A percentile compares a stretch with the other conserved stretches of the same genome.
Evolutionary conservation across 2,329 filamentous ascomycete species (phyloP).

Genomic region (Trichoderma pleuroti): DNA sequence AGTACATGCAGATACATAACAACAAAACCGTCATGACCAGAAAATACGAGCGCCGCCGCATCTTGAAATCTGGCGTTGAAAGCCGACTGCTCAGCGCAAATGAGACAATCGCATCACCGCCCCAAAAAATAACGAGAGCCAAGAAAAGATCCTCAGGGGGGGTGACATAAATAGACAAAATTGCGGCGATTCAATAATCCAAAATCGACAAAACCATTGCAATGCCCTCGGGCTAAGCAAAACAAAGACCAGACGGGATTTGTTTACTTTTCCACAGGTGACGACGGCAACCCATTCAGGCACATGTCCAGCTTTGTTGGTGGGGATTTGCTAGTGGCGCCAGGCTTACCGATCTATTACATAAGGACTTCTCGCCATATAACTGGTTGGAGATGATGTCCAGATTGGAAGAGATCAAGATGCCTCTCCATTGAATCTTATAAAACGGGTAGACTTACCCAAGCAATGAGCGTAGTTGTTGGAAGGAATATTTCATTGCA

Average conservation of each 20-base stretch:
- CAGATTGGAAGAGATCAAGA: not conserved
- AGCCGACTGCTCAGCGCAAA: not conserved
- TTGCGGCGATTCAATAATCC: not conserved
- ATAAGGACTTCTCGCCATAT: not conserved
- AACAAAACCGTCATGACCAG: constrained; percentile 35
- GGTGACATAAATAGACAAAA: not conserved
- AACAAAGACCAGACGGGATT: not conserved
- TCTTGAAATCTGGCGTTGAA: constrained; percentile 20
- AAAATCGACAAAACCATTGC: not conserved
- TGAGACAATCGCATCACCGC: constrained; percentile 1
- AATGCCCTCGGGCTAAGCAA: not conserved
- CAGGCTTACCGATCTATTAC: not conserved
- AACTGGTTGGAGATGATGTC: not conserved
- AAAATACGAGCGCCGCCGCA: constrained; percentile 41
- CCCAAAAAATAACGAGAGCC: not conserved
- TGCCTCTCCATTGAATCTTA: not conserved
- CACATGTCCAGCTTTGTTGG: not conserved
- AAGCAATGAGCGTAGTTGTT: no score
- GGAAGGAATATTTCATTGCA: not conserved
- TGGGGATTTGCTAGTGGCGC: not conserved
- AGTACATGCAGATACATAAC: constrained; percentile 38
- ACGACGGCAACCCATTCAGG: not conserved
- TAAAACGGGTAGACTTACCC: not conserved
- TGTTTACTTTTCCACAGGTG: constrained; percentile 10
- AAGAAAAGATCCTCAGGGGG: no score